Conservation (phyloP, 2,329 filamentous ascomycete genomes). For the Dactylellina cionopaga region DNA sequence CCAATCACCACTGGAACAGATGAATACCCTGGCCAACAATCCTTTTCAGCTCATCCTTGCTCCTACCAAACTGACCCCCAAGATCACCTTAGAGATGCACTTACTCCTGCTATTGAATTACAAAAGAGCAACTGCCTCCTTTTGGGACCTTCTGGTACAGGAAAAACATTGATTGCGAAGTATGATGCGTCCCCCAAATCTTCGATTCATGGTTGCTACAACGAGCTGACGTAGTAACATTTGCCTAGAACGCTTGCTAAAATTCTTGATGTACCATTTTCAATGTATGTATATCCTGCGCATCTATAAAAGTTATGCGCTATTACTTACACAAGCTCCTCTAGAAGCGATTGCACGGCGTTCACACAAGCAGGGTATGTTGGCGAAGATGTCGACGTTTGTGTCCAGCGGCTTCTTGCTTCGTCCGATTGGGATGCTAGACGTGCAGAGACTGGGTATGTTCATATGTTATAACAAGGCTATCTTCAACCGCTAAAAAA, state of each 20-base stretch:
- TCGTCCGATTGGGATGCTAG: slow-evolving; percentile 74
- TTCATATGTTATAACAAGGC: no score
- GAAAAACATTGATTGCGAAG: slow-evolving; percentile 92
- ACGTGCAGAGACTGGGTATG: slow-evolving; percentile 72
- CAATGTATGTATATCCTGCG: slow-evolving; percentile 53
- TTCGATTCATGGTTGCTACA: neutral
- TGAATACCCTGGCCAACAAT: slow-evolving; percentile 71
- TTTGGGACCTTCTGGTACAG: slow-evolving; percentile 90
- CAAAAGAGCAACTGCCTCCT: slow-evolving; percentile 96
- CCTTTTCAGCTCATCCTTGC: slow-evolving; percentile 61
- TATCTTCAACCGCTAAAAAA: no score
- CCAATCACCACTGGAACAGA: slow-evolving; percentile 65
- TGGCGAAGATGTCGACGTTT: slow-evolving; percentile 95
- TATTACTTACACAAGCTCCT: neutral
- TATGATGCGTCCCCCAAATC: slow-evolving; percentile 57
- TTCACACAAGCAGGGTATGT: slow-evolving; percentile 98
- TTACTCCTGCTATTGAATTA: slow-evolving; percentile 62
- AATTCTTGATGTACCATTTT: slow-evolving; percentile 83
- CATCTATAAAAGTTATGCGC: no score
- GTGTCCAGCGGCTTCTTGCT: slow-evolving; percentile 87
- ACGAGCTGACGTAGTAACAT: neutral
- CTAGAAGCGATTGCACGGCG: slow-evolving; percentile 78
- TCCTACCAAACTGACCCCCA: slow-evolving; percentile 58
- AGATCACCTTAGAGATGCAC: slow-evolving; percentile 54
- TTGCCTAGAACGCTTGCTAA: slow-evolving; percentile 75